Base-by-base conservation (phyloP, 345 rosid species). In the Eutrema japonicum region DNA sequence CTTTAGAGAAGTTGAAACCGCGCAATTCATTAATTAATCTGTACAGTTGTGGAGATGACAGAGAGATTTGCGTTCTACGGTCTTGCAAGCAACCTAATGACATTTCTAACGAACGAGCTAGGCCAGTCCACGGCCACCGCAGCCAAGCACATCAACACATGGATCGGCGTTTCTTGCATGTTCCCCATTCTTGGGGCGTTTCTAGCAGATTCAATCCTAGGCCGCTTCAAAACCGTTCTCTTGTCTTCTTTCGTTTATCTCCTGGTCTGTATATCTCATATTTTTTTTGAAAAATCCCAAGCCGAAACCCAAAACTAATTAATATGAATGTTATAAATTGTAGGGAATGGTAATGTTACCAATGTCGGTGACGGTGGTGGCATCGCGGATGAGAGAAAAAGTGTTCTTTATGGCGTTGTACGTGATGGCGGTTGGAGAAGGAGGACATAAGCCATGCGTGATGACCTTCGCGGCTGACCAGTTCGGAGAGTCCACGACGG, bases 401-500 rank as follows among this genome's bases (percentile, higher is more conserved):
- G 82, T 82, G 58, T 94, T 94, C 71, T 94, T 85, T 77, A 46
- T 47, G 58, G 91, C 92, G 7, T 83, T 94, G 45, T 94, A 91
- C 58, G 77, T 89, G 38, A 36, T 94, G 71, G 85, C 96, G 4
- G 56, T 91, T 1, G 98, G 98, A 26, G 97, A 91, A 80, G 95
- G 98, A 9, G 98, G 98, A 6, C 97, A 94, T 71, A 89, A 86
- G 83, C 98, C 98, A 0, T 91, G 98, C 46, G 92, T 88, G 9
- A 95, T 91, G 80, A 91, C 98, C 7, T 94, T 94, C 6, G 98
- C 97, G 1, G 98, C 98, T 1, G 98, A 94, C 50, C 98, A 94
- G 51, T 94, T 94, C 50, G 85, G 89, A 8, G 98, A 94, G 45
- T 74, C 76, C 5, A 60, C 64, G 13, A 80, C 85, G 2, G 74